A percentile compares a stretch with the other conserved stretches of the same genome.
Evolutionary conservation across 768 basidiomycete species (phyloP).

Genomic region (Russula emetica): DNA sequence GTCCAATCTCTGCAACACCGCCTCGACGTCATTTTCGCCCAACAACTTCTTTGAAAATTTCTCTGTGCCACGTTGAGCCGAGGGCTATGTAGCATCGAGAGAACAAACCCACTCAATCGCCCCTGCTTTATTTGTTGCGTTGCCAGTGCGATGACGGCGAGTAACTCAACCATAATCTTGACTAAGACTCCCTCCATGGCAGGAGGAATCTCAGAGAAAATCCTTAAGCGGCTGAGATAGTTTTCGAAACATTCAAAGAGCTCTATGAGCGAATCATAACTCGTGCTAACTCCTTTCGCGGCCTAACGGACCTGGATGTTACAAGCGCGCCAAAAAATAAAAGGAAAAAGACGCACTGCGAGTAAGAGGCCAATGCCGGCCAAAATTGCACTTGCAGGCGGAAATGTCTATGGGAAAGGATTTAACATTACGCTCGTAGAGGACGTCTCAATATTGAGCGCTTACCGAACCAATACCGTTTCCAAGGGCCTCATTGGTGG

Average conservation of each 20-base stretch:
- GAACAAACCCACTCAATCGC: constrained; percentile 1
- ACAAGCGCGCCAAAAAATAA: background rate
- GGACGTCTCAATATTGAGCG: background rate
- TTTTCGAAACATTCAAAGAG: constrained; percentile 6
- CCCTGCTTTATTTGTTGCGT: constrained; percentile 11
- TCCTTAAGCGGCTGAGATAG: background rate
- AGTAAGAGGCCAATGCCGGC: constrained; percentile 11
- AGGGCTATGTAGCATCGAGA: background rate
- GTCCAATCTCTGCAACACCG: background rate
- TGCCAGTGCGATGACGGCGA: constrained; percentile 5
- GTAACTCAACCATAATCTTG: constrained; percentile 7
- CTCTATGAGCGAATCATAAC: background rate
- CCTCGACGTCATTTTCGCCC: constrained; percentile 2
- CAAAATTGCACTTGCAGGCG: constrained; percentile 1
- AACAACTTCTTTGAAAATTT: background rate
- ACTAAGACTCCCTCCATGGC: background rate
- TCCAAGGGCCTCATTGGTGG: background rate
- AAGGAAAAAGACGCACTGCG: background rate
- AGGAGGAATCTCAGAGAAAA: background rate
- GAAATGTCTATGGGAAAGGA: background rate
- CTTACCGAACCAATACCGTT: background rate
- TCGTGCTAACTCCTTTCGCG: background rate
- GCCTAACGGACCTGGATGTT: background rate
- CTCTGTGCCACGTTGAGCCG: background rate
- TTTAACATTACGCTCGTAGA: background rate